These are phyloP conservation scores for Coemansia sp. DNA, from an alignment of 192 early-diverging fungal genomes.

Conservation along the genomic window DNA sequence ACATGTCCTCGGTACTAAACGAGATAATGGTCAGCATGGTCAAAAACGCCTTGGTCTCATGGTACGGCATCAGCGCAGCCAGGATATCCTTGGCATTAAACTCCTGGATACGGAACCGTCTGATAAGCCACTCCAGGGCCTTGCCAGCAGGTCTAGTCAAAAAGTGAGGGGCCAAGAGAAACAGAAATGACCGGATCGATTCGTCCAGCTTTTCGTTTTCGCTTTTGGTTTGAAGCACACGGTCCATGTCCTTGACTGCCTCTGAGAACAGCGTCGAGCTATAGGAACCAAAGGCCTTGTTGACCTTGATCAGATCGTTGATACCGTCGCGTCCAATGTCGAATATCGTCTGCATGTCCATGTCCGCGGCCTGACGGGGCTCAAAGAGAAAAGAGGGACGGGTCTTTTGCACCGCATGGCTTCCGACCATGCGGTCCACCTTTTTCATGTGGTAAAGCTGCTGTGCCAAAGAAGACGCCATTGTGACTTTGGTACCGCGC, in stretches of 20 bases:
- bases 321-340: conserved; percentile 79
- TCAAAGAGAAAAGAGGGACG: conserved; percentile 80
- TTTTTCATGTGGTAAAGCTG: conserved; percentile 64
- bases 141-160: conserved; percentile 81
- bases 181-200: conserved; percentile 69
- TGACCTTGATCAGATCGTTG: conserved; percentile 63
- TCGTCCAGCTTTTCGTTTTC: conserved; percentile 79
- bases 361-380: conserved; percentile 77
- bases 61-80: conserved; percentile 83
- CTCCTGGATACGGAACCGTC: conserved; percentile 80
- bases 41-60: conserved; percentile 86
- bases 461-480: conserved; percentile 60
- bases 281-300: conserved; percentile 63
- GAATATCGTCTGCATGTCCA: conserved; percentile 83
- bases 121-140: conserved; percentile 88
- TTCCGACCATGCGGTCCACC: conserved; percentile 56
- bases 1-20: conserved; percentile 55
- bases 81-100: conserved; percentile 79
- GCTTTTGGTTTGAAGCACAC: conserved; percentile 71
- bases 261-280: conserved; percentile 77
- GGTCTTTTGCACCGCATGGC: conserved; percentile 55
- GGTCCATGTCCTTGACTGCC: conserved; percentile 72
- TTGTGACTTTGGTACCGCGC: conserved; percentile 6
- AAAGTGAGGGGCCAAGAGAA: conserved; percentile 79
- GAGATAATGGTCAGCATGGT: conserved; percentile 73